Base-by-base conservation (phyloP, 768 basidiomycete genomes). In the Dioszegia crocea region DNA sequence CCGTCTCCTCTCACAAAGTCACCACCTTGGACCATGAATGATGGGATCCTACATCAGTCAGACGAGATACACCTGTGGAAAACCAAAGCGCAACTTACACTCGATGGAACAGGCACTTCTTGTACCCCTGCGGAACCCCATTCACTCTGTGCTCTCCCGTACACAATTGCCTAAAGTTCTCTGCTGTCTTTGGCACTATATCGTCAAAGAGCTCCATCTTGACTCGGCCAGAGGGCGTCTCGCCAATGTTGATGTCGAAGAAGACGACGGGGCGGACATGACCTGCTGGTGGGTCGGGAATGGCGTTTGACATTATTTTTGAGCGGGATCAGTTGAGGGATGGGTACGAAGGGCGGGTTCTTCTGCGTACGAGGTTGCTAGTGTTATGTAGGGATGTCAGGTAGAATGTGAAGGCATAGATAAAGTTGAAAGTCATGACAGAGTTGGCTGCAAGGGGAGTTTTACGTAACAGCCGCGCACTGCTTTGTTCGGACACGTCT, bases 151-250 rank as follows among this genome's bases (percentile, higher is more conserved):
- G 89, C 79, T 98, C 94, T n/a, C 96, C 96, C 1, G 93, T 97
- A 73, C 94, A 98, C 26, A 98, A 80, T 70, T 98, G 94, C 61
- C 96, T 82, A 72, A 98, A 98, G 80, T 98, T 99, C 79, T 99
- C 94, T 8, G 92, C 91, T 2, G 94, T 98, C 72, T 91, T 96
- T 52, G 96, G 94, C 1, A 89, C 91, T 56, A 94, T 86, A 72
- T 99, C 96, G 60, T 87, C 89, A 78, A 94, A 97, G 17, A 99
- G 80, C 77, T 99, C 71, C 86, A 99, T 94, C 80, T 97, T 98
- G 66, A 99, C 82, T 30, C 96, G 80, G 16, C 93, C 94, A 2
- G 91, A 91, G 30, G 90, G 89, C 0, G 92, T 97, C 79, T 98
- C 94, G 43, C 96, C 96, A 48, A 99, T 97, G 48, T 88, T 84